Base-by-base conservation (phyloP, 2,329 filamentous ascomycete genomes). In the Stemphylium beticola region DNA sequence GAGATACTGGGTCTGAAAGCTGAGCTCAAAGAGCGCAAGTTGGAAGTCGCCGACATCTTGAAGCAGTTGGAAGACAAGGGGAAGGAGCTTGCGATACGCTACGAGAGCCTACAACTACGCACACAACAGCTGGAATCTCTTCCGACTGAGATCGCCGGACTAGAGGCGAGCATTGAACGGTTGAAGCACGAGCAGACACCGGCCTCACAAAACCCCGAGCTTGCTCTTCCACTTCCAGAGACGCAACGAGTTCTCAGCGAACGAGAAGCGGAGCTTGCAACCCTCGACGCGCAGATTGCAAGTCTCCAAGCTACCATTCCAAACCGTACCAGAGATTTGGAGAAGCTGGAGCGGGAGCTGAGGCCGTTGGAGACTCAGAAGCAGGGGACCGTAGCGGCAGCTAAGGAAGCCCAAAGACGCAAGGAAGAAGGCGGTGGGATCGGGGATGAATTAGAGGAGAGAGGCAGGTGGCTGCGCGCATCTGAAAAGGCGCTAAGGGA, bases 21-120 rank as follows among this genome's bases (percentile, higher is more conserved):
- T 14, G 83, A 85, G 43, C 82, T 98, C 31, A 92, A 95, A 73
- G 83, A 85, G 37, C 87, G 90, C 67, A 98, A 98, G 77, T 82
- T 84, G 14, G 88, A 93, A 57, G 91, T 96, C 2, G 85, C 86
- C 10, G 82, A 85, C 36, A 85, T 93, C 79, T 86, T 96, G 14
- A 77, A 81, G 18, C 87, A 89, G 57, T 82, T 97, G 63, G 91
- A 96, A 71, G 75, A 72, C 48, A 84, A 83, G 57, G 87, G 85
- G 0, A 78, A 81, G 42, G 82, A 86, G 29, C 75, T 93, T 49
- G 75, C 77, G 74, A 83, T 67, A 81, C 82, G 82, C 11, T 84
- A 86, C 59, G 81, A 85, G 56, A 78, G 79, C 8, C 69, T 86
- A 20, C 78, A 83, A 53, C 62, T 84, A 8, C 83, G 83, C 57